Evolutionary conservation across 1,284 basidiomycete genomes (phyloP).

Genomic region (Cutaneotrichosporon arboriforme): DNA sequence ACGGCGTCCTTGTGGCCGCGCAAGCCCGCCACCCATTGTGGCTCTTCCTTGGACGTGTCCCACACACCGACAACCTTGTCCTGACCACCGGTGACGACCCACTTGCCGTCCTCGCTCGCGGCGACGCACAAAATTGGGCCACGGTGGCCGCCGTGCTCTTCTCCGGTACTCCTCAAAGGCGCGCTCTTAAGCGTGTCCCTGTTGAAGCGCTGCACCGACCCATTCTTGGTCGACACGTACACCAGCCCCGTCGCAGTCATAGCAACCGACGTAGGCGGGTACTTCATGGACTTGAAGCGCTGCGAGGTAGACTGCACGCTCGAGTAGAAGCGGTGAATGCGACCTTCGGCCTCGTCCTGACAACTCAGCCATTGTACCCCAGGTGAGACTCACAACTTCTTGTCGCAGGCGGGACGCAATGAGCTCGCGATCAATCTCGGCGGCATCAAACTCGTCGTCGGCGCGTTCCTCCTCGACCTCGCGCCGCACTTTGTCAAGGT

Average conservation of each 20-base stretch:
- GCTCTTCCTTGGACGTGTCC: constrained; percentile 61
- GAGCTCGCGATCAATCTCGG: constrained; percentile 84
- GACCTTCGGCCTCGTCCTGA: constrained; percentile 45
- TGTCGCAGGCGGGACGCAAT: constrained; percentile 83
- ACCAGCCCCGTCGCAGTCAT: constrained; percentile 7
- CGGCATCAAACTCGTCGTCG: constrained; percentile 85
- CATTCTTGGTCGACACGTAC: constrained; percentile 72
- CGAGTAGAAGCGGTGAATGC: constrained; percentile 52
- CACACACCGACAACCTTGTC: constrained; percentile 77
- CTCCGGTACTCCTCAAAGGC: constrained; percentile 26
- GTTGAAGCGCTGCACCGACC: constrained; percentile 69
- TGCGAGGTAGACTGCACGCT: not conserved
- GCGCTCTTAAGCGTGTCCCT: constrained; percentile 24
- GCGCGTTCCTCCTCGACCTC: constrained; percentile 55
- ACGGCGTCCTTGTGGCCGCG: constrained; percentile 79
- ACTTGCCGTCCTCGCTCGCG: constrained; percentile 75
- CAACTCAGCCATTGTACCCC: not conserved
- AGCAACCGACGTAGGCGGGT: constrained; percentile 12
- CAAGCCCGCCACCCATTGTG: constrained; percentile 70
- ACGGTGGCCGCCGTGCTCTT: constrained; percentile 63
- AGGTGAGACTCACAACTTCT: constrained; percentile 59
- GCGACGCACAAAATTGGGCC: constrained; percentile 80
- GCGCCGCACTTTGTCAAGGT: constrained; percentile 73
- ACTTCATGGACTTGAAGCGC: constrained; percentile 11
- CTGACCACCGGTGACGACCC: constrained; percentile 78